These are phyloP conservation scores for Berkeleyomyces basicola DNA, from an alignment of 2,329 filamentous ascomycete genomes.

Conservation along the genomic window DNA sequence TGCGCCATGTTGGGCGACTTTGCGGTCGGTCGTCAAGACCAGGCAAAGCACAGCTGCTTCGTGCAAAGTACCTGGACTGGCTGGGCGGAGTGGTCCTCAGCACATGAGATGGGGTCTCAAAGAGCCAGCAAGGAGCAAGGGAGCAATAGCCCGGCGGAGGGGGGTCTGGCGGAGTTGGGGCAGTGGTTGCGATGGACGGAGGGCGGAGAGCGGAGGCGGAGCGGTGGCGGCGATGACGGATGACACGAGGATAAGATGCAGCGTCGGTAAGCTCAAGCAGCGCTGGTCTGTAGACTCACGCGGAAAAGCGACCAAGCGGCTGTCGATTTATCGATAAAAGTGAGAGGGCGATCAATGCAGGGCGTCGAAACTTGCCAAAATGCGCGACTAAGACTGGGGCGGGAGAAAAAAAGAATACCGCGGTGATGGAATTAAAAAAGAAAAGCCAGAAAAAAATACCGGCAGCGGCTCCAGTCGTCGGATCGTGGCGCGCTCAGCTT, in stretches of 20 bases:
- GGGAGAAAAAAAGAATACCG: neutral
- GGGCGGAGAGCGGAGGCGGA: neutral
- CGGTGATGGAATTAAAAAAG: neutral
- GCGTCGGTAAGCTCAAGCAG: neutral
- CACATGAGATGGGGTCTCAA: slow-evolving; percentile 3
- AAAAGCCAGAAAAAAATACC: neutral
- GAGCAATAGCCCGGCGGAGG: neutral
- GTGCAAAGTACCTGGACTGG: slow-evolving; percentile 7
- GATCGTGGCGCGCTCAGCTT: neutral
- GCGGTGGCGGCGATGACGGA: neutral
- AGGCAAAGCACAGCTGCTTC: slow-evolving; percentile 6
- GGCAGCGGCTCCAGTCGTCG: neutral
- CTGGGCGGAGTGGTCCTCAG: slow-evolving; percentile 3
- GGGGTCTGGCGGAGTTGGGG: neutral
- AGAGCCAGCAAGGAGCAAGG: too few relatives aligned
- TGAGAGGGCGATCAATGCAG: neutral
- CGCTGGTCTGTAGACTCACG: neutral
- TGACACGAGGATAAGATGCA: neutral
- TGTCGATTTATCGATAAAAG: neutral
- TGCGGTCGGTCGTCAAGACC: slow-evolving; percentile 7
- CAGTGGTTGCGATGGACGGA: neutral
- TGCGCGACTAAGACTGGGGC: neutral
- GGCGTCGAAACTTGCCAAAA: slow-evolving; percentile 1
- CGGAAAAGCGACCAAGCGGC: neutral
- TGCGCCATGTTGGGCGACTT: slow-evolving; percentile 13